Percentiles rank a stretch among this genome's conserved stretches.
These are phyloP conservation scores for Talaromyces ruber DNA, from an alignment of 495 filamentous ascomycete species.

Conservation along the genomic window DNA sequence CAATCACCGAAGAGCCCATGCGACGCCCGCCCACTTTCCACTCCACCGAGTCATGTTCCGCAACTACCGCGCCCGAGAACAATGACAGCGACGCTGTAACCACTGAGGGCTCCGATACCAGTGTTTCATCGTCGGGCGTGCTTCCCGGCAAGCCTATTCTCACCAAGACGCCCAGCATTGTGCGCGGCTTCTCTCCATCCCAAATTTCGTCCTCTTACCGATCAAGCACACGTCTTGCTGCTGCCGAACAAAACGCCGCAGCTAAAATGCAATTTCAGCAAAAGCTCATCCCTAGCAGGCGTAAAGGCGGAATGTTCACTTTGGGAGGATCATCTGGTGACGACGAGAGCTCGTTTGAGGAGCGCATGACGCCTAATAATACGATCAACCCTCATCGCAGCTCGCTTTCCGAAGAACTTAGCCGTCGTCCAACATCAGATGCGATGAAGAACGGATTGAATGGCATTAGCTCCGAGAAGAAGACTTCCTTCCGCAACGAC, in stretches of 20 bases:
- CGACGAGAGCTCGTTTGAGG: slow-evolving; percentile 72
- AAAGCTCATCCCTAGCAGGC: slow-evolving; percentile 38
- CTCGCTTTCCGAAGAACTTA: slow-evolving; percentile 44
- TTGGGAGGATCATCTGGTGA: slow-evolving; percentile 71
- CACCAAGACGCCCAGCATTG: slow-evolving; percentile 63
- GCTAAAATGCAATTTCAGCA: slow-evolving; percentile 31
- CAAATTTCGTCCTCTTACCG: slow-evolving; percentile 66
- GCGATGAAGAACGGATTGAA: slow-evolving; percentile 23
- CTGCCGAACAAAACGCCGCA: slow-evolving; percentile 35
- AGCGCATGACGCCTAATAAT: slow-evolving; percentile 43
- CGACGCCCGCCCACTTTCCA: slow-evolving; percentile 15
- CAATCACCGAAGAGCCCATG: slow-evolving; percentile 10
- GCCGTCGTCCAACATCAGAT: slow-evolving; percentile 19
- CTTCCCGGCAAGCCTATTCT: slow-evolving; percentile 27
- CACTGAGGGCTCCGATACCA: slow-evolving; percentile 39
- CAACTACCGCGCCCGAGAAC: slow-evolving; percentile 38
- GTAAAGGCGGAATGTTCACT: slow-evolving; percentile 63
- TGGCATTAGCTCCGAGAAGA: slow-evolving; percentile 44
- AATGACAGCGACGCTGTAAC: slow-evolving; percentile 33
- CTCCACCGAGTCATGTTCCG: slow-evolving; percentile 48
- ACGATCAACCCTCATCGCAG: slow-evolving; percentile 33
- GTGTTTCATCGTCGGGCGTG: slow-evolving; percentile 36
- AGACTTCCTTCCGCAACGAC: slow-evolving; percentile 81
- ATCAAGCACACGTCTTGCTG: slow-evolving; percentile 47
- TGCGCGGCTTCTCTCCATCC: slow-evolving; percentile 81